phyloP scores from a whole-genome alignment of 2,329 filamentous ascomycete species.

The Paraconiothyrium sp. region DNA sequence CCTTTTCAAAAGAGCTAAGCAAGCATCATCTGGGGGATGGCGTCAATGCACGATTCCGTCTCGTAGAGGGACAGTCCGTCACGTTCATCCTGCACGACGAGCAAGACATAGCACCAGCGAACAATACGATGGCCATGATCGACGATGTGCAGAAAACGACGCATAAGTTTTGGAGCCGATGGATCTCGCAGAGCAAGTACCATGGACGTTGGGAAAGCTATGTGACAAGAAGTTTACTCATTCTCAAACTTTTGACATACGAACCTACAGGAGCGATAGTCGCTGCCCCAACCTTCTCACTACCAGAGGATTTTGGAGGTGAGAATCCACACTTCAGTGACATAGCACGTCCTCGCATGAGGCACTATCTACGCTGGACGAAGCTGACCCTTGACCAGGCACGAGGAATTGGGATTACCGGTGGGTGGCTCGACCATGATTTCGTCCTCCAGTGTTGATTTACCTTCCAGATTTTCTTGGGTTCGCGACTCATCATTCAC shows the following conservation, averaged over 20 bases:
- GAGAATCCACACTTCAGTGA: neutral
- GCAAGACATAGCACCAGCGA: conserved; percentile 64
- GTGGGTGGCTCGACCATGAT: neutral
- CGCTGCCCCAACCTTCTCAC: conserved; percentile 78
- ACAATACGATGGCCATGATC: conserved; percentile 67
- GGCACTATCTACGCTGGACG: neutral
- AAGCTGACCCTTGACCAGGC: conserved; percentile 49
- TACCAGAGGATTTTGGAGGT: conserved; percentile 69
- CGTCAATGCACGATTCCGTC: conserved; percentile 66
- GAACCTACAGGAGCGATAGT: conserved; percentile 82
- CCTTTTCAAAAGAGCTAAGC: conserved; percentile 64
- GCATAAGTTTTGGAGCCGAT: conserved; percentile 76
- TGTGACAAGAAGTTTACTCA: conserved; percentile 74
- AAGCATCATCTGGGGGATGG: conserved; percentile 68
- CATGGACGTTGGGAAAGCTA: conserved; percentile 77
- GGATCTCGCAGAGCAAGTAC: conserved; percentile 76
- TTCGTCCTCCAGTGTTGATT: neutral
- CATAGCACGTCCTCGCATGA: neutral
- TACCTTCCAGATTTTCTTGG: conserved; percentile 69
- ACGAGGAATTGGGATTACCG: conserved; percentile 72
- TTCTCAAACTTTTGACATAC: conserved; percentile 79
- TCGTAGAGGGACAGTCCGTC: conserved; percentile 73
- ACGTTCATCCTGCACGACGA: conserved; percentile 73
- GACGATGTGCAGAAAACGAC: conserved; percentile 74
- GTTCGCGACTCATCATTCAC: conserved; percentile 81